Conservation (phyloP, 108 stramenopile species). For the Schizochytrium sp. region DNA sequence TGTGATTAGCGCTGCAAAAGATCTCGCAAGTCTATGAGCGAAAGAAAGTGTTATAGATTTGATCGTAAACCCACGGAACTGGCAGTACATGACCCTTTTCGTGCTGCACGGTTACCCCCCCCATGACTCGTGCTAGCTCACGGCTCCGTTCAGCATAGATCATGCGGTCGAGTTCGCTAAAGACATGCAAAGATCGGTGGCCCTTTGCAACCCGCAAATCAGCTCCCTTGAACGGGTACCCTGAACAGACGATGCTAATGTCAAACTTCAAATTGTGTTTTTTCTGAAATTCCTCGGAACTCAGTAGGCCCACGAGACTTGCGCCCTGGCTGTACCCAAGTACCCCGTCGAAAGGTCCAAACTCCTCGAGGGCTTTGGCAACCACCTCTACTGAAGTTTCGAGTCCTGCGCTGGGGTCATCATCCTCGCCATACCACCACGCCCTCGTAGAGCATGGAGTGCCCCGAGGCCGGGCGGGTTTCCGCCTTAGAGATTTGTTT, state of each 20-base stretch:
- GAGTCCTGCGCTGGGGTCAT: background rate
- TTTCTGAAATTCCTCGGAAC: background rate
- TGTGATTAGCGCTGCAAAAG: too few species aligned
- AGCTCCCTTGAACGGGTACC: constrained; percentile 12
- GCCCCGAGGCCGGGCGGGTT: background rate
- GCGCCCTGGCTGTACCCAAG: constrained; percentile 63
- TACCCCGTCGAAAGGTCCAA: constrained; percentile 58
- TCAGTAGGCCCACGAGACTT: constrained; percentile 23
- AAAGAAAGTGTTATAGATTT: background rate
- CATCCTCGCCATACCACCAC: constrained; percentile 27
- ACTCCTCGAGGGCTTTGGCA: background rate
- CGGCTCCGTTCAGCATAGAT: background rate
- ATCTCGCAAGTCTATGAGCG: background rate
- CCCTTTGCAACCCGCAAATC: background rate
- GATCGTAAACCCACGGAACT: constrained; percentile 45
- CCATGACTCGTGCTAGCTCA: constrained; percentile 4
- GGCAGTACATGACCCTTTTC: background rate
- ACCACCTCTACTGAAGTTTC: constrained; percentile 12
- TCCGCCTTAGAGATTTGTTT: background rate
- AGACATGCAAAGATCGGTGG: background rate
- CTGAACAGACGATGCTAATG: constrained; percentile 21
- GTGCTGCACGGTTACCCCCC: constrained; percentile 25
- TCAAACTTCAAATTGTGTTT: background rate
- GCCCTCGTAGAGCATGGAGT: constrained; percentile 30
- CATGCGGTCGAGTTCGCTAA: constrained; percentile 42